Conservation (phyloP, 257 asterid species). For the Primulina huaijiensis region DNA sequence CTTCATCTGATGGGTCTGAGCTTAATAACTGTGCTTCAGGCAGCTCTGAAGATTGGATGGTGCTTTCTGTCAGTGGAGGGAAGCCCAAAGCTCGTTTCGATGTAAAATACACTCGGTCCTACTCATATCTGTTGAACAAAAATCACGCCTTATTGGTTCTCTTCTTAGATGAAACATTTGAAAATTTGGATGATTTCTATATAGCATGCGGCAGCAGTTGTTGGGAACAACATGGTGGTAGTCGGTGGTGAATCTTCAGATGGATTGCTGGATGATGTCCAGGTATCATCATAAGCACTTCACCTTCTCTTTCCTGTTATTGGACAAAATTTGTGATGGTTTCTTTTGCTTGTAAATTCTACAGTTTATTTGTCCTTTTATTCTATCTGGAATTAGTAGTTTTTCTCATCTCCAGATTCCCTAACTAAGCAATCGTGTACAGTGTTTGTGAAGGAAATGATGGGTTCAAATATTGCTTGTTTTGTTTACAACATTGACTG, state of each 20-base stretch:
- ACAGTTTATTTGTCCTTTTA: neutral
- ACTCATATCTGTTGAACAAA: conserved; percentile 21
- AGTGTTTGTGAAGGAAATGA: conserved; percentile 8
- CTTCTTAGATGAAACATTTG: conserved; percentile 17
- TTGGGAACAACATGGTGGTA: conserved; percentile 95
- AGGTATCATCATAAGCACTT: conserved; percentile 44
- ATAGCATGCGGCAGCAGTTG: conserved; percentile 97
- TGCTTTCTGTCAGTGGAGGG: conserved; percentile 77
- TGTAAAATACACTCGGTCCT: conserved; percentile 41
- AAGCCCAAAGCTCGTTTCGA: conserved; percentile 85
- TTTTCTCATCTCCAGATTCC: neutral
- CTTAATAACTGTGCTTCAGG: conserved; percentile 70
- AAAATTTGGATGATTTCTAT: conserved; percentile 26
- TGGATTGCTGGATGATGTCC: conserved; percentile 87
- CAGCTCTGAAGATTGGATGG: conserved; percentile 94
- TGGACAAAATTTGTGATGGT: neutral
- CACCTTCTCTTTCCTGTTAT: neutral
- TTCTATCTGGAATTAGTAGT: neutral
- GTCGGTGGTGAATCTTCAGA: conserved; percentile 92
- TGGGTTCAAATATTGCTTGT: conserved; percentile 8
- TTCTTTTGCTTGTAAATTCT: neutral
- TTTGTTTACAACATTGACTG: neutral
- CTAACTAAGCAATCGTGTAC: neutral
- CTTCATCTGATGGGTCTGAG: conserved; percentile 63
- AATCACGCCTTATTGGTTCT: conserved; percentile 3